These are phyloP conservation scores for Metarhizium anisopliae DNA, from an alignment of 2,329 filamentous ascomycete species.

Conservation along the genomic window DNA sequence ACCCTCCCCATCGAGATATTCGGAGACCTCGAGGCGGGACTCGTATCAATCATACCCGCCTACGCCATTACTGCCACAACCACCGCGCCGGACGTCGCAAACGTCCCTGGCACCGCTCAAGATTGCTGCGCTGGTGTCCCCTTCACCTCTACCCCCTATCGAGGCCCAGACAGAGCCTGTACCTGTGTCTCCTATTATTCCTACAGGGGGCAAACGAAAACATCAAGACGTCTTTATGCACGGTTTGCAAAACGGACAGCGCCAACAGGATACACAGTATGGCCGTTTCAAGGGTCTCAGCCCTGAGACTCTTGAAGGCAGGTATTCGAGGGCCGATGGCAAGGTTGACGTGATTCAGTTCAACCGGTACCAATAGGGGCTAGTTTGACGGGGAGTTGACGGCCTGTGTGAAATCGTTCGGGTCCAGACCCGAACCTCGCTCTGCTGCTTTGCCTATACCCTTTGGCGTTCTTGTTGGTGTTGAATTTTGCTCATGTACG, in stretches of 20 bases:
- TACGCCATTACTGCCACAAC: conserved; percentile 18
- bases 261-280: conserved; percentile 25
- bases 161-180: conserved; percentile 23
- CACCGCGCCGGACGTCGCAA: conserved; percentile 12
- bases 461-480: background rate
- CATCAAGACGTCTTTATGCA: conserved; percentile 26
- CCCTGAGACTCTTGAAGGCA: conserved; percentile 21
- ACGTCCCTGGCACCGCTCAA: conserved; percentile 27
- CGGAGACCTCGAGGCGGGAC: conserved; percentile 20
- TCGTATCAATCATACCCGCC: conserved; percentile 20
- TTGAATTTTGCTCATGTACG: background rate
- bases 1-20: conserved; percentile 26
- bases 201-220: conserved; percentile 27
- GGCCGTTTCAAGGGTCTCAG: conserved; percentile 14
- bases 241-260: conserved; percentile 25
- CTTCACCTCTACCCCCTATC: conserved; percentile 20
- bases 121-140: conserved; percentile 25
- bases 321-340: conserved; percentile 27
- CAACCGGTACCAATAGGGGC: conserved; percentile 16
- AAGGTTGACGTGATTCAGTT: conserved; percentile 20
- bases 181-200: conserved; percentile 16
- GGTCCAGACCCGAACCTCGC: background rate
- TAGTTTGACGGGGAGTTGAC: background rate
- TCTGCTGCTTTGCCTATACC: background rate
- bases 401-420: background rate